Evolutionary conservation across 495 filamentous ascomycete species (phyloP).

Genomic region (Apodospora peruviana): DNA sequence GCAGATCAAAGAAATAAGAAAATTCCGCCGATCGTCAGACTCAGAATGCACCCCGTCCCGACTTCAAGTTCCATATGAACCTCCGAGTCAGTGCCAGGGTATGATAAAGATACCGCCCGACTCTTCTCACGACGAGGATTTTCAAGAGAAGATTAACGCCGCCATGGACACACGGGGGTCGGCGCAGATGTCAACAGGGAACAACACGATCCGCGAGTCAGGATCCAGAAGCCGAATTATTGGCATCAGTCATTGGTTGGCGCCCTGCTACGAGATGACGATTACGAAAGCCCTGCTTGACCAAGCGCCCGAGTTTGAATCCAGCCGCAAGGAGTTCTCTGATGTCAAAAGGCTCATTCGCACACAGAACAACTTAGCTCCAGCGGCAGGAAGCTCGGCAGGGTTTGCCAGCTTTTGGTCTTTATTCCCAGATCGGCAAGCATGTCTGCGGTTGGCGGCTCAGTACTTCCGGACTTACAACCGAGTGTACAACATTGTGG

Average conservation of each 20-base stretch:
- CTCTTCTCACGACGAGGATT: neutral
- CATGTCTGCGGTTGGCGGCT: slow-evolving; percentile 8
- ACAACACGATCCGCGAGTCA: too few relatives aligned
- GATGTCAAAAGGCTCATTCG: slow-evolving; percentile 14
- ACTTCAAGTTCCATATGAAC: neutral
- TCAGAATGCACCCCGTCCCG: neutral
- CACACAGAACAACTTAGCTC: neutral
- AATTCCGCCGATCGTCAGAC: neutral
- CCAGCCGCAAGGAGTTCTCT: slow-evolving; percentile 10
- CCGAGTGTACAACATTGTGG: slow-evolving; percentile 16
- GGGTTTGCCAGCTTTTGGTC: slow-evolving; percentile 3
- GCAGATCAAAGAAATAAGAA: too few relatives aligned
- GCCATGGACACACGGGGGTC: neutral
- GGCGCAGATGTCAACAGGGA: too few relatives aligned
- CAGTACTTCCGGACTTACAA: slow-evolving; percentile 12
- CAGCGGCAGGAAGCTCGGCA: neutral
- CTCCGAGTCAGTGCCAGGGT: too few relatives aligned
- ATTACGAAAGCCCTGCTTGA: slow-evolving; percentile 15
- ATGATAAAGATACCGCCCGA: too few relatives aligned
- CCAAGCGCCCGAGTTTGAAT: slow-evolving; percentile 11
- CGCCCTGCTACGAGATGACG: slow-evolving; percentile 14
- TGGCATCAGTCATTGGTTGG: slow-evolving; percentile 20
- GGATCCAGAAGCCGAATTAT: slow-evolving; percentile 15
- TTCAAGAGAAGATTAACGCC: neutral
- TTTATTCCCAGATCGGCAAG: slow-evolving; percentile 11